Evolutionary conservation across 2,329 filamentous ascomycete genomes (phyloP), one percentile per base, ranked within the genome.

Genomic region (Annulohypoxylon truncatum): DNA sequence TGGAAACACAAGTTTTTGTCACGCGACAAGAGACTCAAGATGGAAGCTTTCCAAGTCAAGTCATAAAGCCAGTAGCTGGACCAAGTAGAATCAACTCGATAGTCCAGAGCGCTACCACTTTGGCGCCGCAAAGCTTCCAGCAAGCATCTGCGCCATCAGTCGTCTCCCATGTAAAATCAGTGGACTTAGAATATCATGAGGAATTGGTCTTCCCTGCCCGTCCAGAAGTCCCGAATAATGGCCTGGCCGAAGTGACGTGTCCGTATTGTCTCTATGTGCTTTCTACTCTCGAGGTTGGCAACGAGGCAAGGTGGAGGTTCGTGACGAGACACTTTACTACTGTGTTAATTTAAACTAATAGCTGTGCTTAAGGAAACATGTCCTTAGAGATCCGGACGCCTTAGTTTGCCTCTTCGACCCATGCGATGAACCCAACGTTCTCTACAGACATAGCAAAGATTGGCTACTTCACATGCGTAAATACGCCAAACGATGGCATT

Each of bases 241-340:
- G 48, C 61, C 20, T 61, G 22, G 35, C 29, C 9, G 50, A 61
- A 52, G 28, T 54, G n/a, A 55, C 62, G 13, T 65, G 62, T 8
- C 62, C 56, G 4, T 65, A 55, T 24, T 65, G 62, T 12, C 33
- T 65, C 10, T 51, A 65, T n/a, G 56, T 52, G 15, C 62, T 65
- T 31, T 51, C 62, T 8, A 22, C 8, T 12, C 28, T 6, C 2
- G 62, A 65, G 18, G 31, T 61, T 6, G 46, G 22, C 42, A 29
- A 33, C 5, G 51, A 61, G 29, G 51, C 29, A 13, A 38, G 24
- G 44, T 65, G 62, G 56, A 61, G 22, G 59, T 62, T n/a, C 15
- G 59, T 56, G 7, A 12, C 24, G 51, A 22, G 18, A 38, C 3
- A 4, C 5, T 2, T 4, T 15, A 15, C 20, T 10, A 10, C 10